Evolutionary conservation across 352 stramenopile genomes (phyloP).

Genomic region (Pythium biforme): DNA sequence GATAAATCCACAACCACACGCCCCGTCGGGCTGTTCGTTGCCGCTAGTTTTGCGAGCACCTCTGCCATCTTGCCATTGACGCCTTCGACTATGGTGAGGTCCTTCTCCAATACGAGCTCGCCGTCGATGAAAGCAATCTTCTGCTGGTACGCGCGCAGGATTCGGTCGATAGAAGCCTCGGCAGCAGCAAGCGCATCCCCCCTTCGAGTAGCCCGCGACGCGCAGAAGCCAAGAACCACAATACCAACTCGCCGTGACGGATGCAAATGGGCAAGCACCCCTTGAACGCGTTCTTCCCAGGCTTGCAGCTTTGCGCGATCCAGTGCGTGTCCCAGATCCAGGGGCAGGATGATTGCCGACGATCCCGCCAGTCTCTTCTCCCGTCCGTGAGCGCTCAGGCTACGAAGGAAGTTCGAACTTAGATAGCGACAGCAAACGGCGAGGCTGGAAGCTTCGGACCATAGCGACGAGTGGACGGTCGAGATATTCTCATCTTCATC

Average conservation of each 20-base stretch:
- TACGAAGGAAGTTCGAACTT: conserved; percentile 31
- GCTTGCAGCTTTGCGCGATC: conserved; percentile 28
- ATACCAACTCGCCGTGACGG: conserved; percentile 34
- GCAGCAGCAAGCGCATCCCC: conserved; percentile 20
- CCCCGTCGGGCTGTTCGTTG: not conserved
- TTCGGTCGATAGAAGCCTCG: conserved; percentile 14
- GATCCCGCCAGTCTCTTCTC: conserved; percentile 40
- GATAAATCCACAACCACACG: conserved; percentile 9
- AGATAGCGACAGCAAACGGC: conserved; percentile 63
- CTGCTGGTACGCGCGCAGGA: not conserved
- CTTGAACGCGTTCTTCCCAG: conserved; percentile 46
- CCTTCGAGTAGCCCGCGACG: not conserved
- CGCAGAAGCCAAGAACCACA: conserved; percentile 42
- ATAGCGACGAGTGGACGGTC: conserved; percentile 19
- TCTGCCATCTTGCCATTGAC: conserved; percentile 18
- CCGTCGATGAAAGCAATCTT: conserved; percentile 25
- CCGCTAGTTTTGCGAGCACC: conserved; percentile 14
- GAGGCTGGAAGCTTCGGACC: conserved; percentile 30
- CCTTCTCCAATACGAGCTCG: conserved; percentile 25
- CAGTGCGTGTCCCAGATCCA: conserved; percentile 49
- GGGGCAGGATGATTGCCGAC: conserved; percentile 53
- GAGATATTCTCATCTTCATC: conserved; percentile 31
- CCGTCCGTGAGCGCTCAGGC: conserved; percentile 10
- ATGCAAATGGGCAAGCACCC: conserved; percentile 34
- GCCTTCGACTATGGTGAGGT: conserved; percentile 1